These are phyloP conservation scores for Solanum tacnaense DNA, from an alignment of 257 asterid genomes.

Conservation along the genomic window DNA sequence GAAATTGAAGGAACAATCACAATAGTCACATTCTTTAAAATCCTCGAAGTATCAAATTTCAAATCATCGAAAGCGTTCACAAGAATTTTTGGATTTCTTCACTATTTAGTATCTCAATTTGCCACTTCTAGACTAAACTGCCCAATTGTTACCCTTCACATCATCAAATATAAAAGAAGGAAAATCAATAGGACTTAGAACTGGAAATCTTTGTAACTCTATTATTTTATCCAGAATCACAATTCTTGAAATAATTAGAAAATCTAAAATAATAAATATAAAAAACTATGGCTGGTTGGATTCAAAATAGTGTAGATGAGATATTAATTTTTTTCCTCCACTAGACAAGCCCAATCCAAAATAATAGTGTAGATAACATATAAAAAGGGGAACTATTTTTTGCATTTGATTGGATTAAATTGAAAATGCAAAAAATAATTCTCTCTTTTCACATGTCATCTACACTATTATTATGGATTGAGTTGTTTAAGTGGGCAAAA, in stretches of 20 bases:
- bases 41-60: neutral
- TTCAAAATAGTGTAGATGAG: neutral
- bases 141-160: neutral
- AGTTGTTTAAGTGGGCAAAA: too few species aligned
- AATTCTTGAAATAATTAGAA: neutral
- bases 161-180: neutral
- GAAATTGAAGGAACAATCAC: conserved; percentile 8
- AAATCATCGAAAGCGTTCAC: neutral
- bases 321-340: neutral
- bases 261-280: conserved; percentile 4
- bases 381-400: too few species aligned
- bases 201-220: neutral
- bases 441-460: neutral
- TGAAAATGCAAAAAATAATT: neutral
- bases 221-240: neutral
- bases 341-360: neutral
- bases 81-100: neutral
- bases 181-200: neutral
- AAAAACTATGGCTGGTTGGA: conserved; percentile 1
- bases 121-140: neutral
- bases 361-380: neutral
- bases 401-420: too few species aligned
- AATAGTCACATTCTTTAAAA: neutral
- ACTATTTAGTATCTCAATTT: neutral
- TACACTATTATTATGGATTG: too few species aligned